phyloP scores from a whole-genome alignment of 2,329 filamentous ascomycete genomes.

The Ophiostoma piceae region DNA sequence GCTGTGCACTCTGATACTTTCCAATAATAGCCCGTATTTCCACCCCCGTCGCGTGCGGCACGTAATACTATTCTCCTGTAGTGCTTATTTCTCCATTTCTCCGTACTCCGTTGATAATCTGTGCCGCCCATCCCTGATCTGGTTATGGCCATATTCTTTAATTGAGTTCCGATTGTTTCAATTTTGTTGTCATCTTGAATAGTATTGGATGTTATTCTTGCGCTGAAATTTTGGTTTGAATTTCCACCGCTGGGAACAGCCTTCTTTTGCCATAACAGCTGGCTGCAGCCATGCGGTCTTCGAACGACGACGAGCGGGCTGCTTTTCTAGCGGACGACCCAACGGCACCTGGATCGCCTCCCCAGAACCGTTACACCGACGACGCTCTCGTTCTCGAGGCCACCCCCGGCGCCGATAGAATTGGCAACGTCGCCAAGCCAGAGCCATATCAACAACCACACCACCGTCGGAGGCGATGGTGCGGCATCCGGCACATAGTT shows the following conservation, averaged over 20 bases:
- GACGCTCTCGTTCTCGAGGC: not conserved
- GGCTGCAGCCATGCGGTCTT: slow-evolving; percentile 5
- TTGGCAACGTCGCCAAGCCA: not conserved
- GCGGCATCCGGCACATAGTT: not conserved
- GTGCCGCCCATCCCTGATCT: not conserved
- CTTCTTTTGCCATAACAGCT: not conserved
- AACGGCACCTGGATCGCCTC: not conserved
- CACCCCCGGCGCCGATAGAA: not conserved
- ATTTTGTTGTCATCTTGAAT: not conserved
- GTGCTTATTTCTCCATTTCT: not conserved
- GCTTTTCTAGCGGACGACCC: not conserved
- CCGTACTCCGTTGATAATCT: not conserved
- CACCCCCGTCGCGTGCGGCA: not conserved
- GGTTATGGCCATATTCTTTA: not conserved
- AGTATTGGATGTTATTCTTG: not conserved
- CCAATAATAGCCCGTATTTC: not conserved
- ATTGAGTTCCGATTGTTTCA: not conserved
- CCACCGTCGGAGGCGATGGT: slow-evolving; percentile 10
- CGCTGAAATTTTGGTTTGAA: not conserved
- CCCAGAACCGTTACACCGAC: not conserved
- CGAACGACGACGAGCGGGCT: not conserved
- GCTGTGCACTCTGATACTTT: not conserved
- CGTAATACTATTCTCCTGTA: not conserved
- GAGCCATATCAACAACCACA: not conserved
- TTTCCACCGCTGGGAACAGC: not conserved